A percentile compares a stretch with the other conserved stretches of the same genome.
Conservation (phyloP, 805 yeast genomes). For the Torulaspora franciscae region DNA sequence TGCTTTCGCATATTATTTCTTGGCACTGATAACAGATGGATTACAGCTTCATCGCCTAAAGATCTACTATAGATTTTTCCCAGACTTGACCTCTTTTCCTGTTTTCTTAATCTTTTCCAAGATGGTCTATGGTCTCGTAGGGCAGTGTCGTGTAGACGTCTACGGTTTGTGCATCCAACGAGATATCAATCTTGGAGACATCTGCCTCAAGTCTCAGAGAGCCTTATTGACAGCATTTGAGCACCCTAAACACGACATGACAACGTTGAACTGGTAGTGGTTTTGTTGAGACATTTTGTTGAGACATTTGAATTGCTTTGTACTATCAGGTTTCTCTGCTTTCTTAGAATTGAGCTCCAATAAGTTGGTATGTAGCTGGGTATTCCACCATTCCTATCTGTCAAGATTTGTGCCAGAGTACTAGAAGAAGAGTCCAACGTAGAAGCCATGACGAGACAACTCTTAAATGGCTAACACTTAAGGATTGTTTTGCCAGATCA, state of each 20-base stretch:
- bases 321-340: background rate
- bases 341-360: background rate
- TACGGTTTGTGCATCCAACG: conserved; percentile 77
- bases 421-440: background rate
- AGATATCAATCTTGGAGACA: conserved; percentile 65
- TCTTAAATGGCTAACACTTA: background rate
- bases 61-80: conserved; percentile 37
- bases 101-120: conserved; percentile 78
- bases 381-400: background rate
- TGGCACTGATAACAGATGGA: background rate
- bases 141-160: conserved; percentile 62
- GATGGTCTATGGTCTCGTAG: conserved; percentile 80
- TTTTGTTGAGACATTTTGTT: too few species aligned
- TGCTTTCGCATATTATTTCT: too few species aligned
- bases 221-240: conserved; percentile 81
- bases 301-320: conserved; percentile 12
- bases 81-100: conserved; percentile 75
- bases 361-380: background rate
- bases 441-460: background rate
- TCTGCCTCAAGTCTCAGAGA: conserved; percentile 60
- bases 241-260: conserved; percentile 86
- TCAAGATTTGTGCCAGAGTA: background rate
- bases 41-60: background rate
- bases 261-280: conserved; percentile 73
- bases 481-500: background rate